These are phyloP conservation scores for Aristolochia californica DNA, from an alignment of 164 flowering plant species.

Conservation along the genomic window DNA sequence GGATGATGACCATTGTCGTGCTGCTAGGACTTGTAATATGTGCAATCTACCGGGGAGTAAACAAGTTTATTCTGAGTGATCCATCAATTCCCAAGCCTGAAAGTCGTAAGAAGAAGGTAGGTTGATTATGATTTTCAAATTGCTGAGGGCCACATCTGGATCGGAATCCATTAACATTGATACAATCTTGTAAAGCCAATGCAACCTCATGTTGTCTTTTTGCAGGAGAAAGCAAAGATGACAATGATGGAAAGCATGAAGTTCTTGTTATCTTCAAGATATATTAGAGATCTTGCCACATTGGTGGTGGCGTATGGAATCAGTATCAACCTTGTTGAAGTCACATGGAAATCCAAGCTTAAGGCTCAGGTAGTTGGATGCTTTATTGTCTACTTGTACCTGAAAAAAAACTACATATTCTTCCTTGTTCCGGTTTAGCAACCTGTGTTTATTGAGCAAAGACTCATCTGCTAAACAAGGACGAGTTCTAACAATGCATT, in stretches of 20 bases:
- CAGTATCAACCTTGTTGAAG: slow-evolving; percentile 29
- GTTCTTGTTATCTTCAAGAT: slow-evolving; percentile 24
- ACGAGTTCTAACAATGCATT: too few relatives aligned
- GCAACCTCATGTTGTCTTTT: not conserved
- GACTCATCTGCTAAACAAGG: too few relatives aligned
- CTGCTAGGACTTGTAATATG: slow-evolving; percentile 19
- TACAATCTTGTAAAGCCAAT: too few relatives aligned
- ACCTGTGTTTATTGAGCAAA: too few relatives aligned
- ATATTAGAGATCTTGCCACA: slow-evolving; percentile 24
- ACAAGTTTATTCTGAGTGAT: slow-evolving; percentile 12
- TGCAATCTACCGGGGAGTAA: slow-evolving; percentile 25
- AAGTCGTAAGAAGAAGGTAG: slow-evolving; percentile 20
- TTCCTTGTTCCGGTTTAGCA: too few relatives aligned
- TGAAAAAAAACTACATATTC: too few relatives aligned
- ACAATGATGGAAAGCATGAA: slow-evolving; percentile 24
- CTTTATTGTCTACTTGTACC: not conserved
- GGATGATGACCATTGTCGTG: slow-evolving; percentile 31
- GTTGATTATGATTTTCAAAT: not conserved
- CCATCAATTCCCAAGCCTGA: slow-evolving; percentile 15
- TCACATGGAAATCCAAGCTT: slow-evolving; percentile 29
- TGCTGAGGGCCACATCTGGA: not conserved
- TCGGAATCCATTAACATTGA: too few relatives aligned
- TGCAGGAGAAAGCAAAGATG: slow-evolving; percentile 22
- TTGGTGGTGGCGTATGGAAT: slow-evolving; percentile 27
- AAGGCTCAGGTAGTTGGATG: slow-evolving; percentile 23